Evolutionary conservation across 2,329 filamentous ascomycete species (phyloP).

Genomic region (Beauveria brongniartii): DNA sequence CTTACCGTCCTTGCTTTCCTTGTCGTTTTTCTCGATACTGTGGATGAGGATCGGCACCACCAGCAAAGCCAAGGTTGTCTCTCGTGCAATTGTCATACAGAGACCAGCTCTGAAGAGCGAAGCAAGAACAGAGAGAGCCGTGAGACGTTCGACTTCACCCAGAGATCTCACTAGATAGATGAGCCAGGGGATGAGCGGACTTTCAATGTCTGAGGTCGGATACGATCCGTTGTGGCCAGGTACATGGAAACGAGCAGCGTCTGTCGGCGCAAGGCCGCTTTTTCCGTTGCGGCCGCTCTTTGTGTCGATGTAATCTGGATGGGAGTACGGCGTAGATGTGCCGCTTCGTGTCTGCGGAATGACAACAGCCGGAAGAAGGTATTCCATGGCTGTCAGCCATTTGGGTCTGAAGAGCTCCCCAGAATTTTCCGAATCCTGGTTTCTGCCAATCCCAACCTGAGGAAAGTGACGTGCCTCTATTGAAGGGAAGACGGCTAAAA

Average conservation of each 20-base stretch:
- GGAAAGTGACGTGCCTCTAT: slow-evolving; percentile 41
- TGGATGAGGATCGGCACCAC: slow-evolving; percentile 63
- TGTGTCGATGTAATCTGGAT: slow-evolving; percentile 20
- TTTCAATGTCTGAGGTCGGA: slow-evolving; percentile 54
- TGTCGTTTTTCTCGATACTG: slow-evolving; percentile 42
- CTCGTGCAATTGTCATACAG: slow-evolving; percentile 50
- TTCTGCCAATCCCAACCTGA: slow-evolving; percentile 39
- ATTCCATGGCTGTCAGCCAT: slow-evolving; percentile 52
- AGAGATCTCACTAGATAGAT: slow-evolving; percentile 54
- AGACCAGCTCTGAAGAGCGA: slow-evolving; percentile 62
- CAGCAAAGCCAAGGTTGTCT: slow-evolving; percentile 56
- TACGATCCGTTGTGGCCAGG: slow-evolving; percentile 22
- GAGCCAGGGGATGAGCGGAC: slow-evolving; percentile 65
- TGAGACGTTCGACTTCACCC: slow-evolving; percentile 51
- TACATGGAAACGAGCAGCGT: slow-evolving; percentile 23
- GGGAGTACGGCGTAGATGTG: slow-evolving; percentile 18
- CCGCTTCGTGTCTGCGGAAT: slow-evolving; percentile 28
- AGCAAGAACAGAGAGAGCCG: slow-evolving; percentile 61
- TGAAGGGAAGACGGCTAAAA: slow-evolving; percentile 61
- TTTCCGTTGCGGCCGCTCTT: slow-evolving; percentile 23
- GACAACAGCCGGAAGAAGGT: slow-evolving; percentile 51
- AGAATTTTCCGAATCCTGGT: slow-evolving; percentile 45
- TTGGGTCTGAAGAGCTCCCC: slow-evolving; percentile 38
- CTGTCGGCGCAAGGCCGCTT: slow-evolving; percentile 21
- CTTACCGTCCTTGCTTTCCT: slow-evolving; percentile 39